Evolutionary conservation across 164 flowering plant species (phyloP).

Genomic region (Magnolia officinalis): DNA sequence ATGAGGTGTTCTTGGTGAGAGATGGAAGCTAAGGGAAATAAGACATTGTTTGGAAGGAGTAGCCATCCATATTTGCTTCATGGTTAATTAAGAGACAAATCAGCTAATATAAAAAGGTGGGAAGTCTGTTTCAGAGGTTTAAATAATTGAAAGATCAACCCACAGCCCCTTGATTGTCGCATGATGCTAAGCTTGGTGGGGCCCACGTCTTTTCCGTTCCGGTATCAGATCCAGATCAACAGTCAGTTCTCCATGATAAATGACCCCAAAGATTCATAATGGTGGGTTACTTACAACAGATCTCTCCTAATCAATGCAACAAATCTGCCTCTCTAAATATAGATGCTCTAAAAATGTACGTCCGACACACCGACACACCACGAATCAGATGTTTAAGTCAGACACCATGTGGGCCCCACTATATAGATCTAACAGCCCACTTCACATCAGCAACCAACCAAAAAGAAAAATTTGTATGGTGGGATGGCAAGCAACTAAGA

Average conservation of each 20-base stretch:
- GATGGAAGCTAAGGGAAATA: not conserved
- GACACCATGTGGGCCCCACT: too few relatives aligned
- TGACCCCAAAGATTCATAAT: not conserved
- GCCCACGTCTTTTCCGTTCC: not conserved
- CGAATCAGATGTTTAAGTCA: too few relatives aligned
- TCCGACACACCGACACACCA: not conserved
- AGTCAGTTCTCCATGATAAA: not conserved
- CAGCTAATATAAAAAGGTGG: slow-evolving; percentile 7
- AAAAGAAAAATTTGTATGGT: not conserved
- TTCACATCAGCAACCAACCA: too few relatives aligned
- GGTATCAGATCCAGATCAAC: not conserved
- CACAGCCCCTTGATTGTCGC: not conserved
- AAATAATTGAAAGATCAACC: slow-evolving; percentile 11
- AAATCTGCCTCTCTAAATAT: not conserved
- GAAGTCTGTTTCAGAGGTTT: slow-evolving; percentile 12
- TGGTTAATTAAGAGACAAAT: not conserved
- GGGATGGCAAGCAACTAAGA: not conserved
- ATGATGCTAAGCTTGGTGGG: not conserved
- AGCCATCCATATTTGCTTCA: not conserved
- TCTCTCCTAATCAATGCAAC: not conserved
- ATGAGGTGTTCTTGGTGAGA: not conserved
- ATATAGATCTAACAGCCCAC: too few relatives aligned
- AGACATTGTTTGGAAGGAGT: not conserved
- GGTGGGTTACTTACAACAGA: not conserved
- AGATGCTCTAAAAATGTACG: not conserved